Base-by-base conservation (phyloP, 164 flowering plant genomes). In the Tetracentron sinense region DNA sequence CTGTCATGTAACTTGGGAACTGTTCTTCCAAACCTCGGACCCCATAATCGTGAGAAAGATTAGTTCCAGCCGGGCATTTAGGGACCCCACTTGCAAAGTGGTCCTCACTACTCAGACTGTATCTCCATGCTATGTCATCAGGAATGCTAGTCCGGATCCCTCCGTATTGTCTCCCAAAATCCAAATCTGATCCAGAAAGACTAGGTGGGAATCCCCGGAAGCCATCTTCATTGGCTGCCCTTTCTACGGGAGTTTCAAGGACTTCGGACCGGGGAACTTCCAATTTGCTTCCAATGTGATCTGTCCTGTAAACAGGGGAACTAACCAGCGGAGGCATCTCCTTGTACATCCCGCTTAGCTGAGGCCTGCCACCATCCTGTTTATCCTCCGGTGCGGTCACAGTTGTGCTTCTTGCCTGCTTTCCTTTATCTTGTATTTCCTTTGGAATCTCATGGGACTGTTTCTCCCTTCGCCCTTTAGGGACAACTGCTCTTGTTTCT, bases 61-160 rank as follows among this genome's bases (percentile, higher is more conserved):
- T 65, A 14, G 27, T 42, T 7, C 55, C 59, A n/a, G 19, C 25
- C 11, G 63, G 17, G 65, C 67, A 52, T 42, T 63, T 47, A 21
- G 54, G 44, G 22, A 20, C 38, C 58, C 53, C 56, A 29, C 63
- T 35, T 2, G 58, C 14, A 44, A 8, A 63, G 44, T 57, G 62
- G 17, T 72, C 72, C 6, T 58, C 73, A 42, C 4, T 23, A 47
- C 62, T 61, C 30, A 17, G 11, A 66, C 47, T 56, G 55, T 74
- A 74, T 55, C 60, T 66, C 54, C 75, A 65, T 33, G 62, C 51
- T 21, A 63, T 59, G 16, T 65, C 76, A 69, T 33, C 71, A 20
- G 27, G 49, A 38, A 52, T 16, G 54, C 65, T 61, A n/a, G 58
- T 6, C 42, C 16, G 60, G 22, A 29, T 26, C 28, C 68, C 63